A percentile compares a stretch with the other conserved stretches of the same genome.
Conservation (phyloP, 75 land plant species). For the Azolla pinnata region DNA sequence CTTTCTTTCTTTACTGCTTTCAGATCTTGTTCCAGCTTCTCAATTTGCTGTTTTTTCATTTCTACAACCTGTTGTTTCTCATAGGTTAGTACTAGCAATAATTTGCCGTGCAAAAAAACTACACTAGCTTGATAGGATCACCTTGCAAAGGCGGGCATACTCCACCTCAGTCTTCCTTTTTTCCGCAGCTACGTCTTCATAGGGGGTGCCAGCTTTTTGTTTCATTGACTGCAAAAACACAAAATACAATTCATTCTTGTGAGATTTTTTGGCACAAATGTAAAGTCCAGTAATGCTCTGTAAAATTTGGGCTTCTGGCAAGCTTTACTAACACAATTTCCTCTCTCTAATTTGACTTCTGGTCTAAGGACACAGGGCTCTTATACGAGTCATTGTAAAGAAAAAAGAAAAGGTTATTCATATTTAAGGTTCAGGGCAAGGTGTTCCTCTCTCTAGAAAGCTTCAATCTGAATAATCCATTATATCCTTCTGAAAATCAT, state of each 20-base stretch:
- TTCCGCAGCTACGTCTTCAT: constrained; percentile 22
- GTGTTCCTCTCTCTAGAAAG: too few species aligned
- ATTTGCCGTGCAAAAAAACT: constrained; percentile 3
- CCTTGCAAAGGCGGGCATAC: constrained; percentile 12
- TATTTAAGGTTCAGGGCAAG: not conserved
- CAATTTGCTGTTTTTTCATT: constrained; percentile 11
- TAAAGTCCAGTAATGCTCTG: not conserved
- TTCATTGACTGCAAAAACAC: constrained; percentile 21
- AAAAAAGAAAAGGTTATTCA: not conserved
- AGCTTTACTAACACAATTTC: too few species aligned
- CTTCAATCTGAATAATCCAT: too few species aligned
- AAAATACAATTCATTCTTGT: not conserved
- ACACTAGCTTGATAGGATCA: too few species aligned
- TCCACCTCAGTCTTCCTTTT: constrained; percentile 24
- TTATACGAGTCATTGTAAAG: not conserved
- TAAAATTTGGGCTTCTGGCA: not conserved
- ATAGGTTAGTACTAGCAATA: not conserved
- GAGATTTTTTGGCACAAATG: not conserved
- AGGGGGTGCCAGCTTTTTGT: constrained; percentile 16
- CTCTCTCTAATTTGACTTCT: too few species aligned
- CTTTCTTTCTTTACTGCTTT: constrained; percentile 12
- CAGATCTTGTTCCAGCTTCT: constrained; percentile 17
- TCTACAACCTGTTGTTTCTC: constrained; percentile 12
- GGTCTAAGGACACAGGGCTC: too few species aligned
- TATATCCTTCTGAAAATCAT: too few species aligned